Conservation (phyloP, 2,329 filamentous ascomycete genomes). For the Monosporascus sp. region DNA sequence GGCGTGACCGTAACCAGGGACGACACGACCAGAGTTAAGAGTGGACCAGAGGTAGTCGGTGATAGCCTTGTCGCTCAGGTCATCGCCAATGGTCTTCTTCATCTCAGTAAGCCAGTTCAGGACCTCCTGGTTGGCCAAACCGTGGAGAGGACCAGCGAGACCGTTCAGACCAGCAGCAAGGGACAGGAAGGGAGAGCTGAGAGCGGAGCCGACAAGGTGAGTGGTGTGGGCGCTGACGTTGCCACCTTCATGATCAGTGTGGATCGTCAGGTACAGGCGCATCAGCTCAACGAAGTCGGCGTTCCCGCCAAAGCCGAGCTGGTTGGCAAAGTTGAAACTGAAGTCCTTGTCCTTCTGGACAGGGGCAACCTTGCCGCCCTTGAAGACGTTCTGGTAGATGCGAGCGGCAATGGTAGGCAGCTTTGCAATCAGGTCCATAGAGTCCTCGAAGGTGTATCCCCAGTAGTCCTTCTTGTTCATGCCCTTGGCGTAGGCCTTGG, state of each 20-base stretch:
- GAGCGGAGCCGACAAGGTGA: constrained; percentile 91
- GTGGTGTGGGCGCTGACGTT: constrained; percentile 99
- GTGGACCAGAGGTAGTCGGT: constrained; percentile 98
- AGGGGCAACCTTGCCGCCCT: constrained; percentile 95
- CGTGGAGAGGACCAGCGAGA: constrained; percentile 96
- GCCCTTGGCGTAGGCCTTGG: constrained; percentile 98
- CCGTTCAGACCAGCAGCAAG: constrained; percentile 95
- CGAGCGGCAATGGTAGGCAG: constrained; percentile 94
- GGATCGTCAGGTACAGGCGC: constrained; percentile 98
- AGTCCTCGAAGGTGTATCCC: constrained; percentile 98
- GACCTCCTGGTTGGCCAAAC: constrained; percentile 99
- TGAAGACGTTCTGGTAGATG: constrained; percentile 99
- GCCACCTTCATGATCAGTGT: constrained; percentile 99
- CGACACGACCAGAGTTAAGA: constrained; percentile 90
- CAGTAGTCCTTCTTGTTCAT: constrained; percentile 99
- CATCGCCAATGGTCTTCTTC: constrained; percentile 91
- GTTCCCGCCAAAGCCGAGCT: constrained; percentile 95
- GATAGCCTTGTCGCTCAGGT: constrained; percentile 94
- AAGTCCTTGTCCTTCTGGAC: constrained; percentile 99
- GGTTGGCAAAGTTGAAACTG: constrained; percentile 98
- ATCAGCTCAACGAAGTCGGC: constrained; percentile 96
- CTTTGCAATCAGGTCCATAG: constrained; percentile 99
- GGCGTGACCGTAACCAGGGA: constrained; percentile 97
- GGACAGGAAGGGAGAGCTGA: constrained; percentile 96
- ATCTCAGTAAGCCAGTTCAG: constrained; percentile 99